A percentile compares a stretch with the other conserved stretches of the same genome.
These are phyloP conservation scores for Helicostylum pulchrum DNA, from an alignment of 192 early-diverging fungal genomes.

Conservation along the genomic window DNA sequence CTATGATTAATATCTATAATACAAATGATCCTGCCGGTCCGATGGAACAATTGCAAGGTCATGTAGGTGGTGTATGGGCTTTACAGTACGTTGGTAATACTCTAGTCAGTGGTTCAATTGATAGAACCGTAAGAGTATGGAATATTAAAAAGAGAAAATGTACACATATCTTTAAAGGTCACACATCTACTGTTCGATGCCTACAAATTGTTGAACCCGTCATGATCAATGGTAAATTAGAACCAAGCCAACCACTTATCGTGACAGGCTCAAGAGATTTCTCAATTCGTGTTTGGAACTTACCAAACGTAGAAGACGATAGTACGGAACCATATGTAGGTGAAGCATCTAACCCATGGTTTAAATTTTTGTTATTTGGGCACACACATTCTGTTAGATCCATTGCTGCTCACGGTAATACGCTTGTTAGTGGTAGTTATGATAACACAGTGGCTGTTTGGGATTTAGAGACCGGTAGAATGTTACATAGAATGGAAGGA, in stretches of 20 bases:
- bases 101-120: constrained; percentile 92
- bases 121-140: constrained; percentile 95
- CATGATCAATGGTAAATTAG: constrained; percentile 53
- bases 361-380: constrained; percentile 73
- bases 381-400: constrained; percentile 90
- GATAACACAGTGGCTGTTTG: constrained; percentile 89
- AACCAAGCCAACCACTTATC: constrained; percentile 77
- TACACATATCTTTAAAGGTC: constrained; percentile 92
- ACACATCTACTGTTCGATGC: constrained; percentile 93
- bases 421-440: constrained; percentile 89
- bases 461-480: constrained; percentile 74
- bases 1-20: constrained; percentile 91
- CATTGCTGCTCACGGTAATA: constrained; percentile 83
- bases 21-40: constrained; percentile 34
- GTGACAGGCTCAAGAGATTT: constrained; percentile 94
- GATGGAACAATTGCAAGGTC: constrained; percentile 59
- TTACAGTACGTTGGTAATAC: constrained; percentile 86
- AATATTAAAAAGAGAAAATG: constrained; percentile 86
- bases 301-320: constrained; percentile 52
- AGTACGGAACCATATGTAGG: constrained; percentile 15
- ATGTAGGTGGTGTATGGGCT: constrained; percentile 98
- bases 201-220: constrained; percentile 81
- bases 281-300: constrained; percentile 89
- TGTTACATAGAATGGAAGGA: constrained; percentile 72
- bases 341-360: constrained; percentile 68